These are phyloP conservation scores for Aspergillus tamarii DNA, from an alignment of 2,329 filamentous ascomycete species.

Conservation along the genomic window DNA sequence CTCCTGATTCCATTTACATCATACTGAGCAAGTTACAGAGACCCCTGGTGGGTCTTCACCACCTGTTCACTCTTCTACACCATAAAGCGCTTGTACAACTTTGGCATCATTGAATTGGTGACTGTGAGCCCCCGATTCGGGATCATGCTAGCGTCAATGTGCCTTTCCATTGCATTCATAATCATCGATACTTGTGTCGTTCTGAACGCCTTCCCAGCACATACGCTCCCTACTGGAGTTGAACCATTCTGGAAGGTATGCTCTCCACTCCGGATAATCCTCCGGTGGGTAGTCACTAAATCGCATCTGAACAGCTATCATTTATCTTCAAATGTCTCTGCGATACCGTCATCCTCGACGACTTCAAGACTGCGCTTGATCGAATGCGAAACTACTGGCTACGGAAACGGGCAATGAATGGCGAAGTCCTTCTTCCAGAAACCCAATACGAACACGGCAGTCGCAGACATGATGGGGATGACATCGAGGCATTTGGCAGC, in stretches of 20 bases:
- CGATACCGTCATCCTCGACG: constrained; percentile 68
- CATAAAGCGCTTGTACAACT: constrained; percentile 65
- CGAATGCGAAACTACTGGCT: constrained; percentile 38
- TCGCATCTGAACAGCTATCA: constrained; percentile 42
- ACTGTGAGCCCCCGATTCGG: constrained; percentile 66
- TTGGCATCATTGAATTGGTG: constrained; percentile 61
- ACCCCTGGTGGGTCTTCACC: constrained; percentile 72
- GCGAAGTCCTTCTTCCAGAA: constrained; percentile 21
- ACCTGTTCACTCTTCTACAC: constrained; percentile 63
- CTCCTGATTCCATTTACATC: background rate
- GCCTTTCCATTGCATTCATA: constrained; percentile 63
- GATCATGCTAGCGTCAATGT: constrained; percentile 64
- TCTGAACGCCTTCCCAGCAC: constrained; percentile 49
- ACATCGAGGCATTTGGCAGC: background rate
- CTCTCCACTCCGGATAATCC: background rate
- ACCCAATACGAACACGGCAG: background rate
- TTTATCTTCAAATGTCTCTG: constrained; percentile 70
- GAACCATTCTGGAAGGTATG: constrained; percentile 65
- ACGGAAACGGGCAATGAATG: constrained; percentile 28
- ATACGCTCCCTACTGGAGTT: constrained; percentile 55
- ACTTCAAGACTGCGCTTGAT: constrained; percentile 65
- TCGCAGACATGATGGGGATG: background rate
- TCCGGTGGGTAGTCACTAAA: background rate
- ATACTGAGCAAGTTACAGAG: constrained; percentile 39
- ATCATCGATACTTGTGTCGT: constrained; percentile 65